Conservation (phyloP, 148 eudicot genomes). For the Chenopodium quinoa region DNA sequence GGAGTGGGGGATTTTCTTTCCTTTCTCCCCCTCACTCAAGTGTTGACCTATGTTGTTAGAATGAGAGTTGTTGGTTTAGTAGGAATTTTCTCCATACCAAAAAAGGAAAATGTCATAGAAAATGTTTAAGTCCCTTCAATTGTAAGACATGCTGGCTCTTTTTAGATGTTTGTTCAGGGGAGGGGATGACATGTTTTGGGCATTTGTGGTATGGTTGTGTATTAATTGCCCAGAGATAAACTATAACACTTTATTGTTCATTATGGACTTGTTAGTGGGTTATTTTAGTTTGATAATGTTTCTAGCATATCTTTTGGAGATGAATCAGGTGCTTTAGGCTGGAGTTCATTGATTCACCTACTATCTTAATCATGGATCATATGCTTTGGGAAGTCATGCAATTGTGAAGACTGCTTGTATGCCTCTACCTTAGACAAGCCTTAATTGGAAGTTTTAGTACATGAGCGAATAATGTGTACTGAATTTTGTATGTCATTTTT, state of each 20-base stretch:
- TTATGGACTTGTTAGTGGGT: neutral
- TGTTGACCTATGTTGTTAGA: too few species aligned
- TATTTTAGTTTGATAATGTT: neutral
- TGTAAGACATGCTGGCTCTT: neutral
- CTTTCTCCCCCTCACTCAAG: too few species aligned
- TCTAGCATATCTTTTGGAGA: neutral
- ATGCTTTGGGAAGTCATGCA: neutral
- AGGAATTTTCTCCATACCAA: too few species aligned
- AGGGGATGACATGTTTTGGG: neutral
- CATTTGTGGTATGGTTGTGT: too few species aligned
- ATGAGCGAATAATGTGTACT: neutral
- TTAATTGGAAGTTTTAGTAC: neutral
- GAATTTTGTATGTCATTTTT: neutral
- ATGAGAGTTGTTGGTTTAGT: too few species aligned
- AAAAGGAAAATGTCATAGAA: neutral
- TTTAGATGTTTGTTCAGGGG: neutral
- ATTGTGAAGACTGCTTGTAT: neutral
- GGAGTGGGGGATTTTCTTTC: too few species aligned
- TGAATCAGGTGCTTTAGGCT: neutral
- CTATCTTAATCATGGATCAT: neutral
- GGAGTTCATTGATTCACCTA: neutral
- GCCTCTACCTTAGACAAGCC: neutral
- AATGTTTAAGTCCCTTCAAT: neutral
- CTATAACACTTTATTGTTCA: neutral
- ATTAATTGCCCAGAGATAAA: neutral